phyloP scores from a whole-genome alignment of 495 filamentous ascomycete genomes.

The Aspergillus biplanus region DNA sequence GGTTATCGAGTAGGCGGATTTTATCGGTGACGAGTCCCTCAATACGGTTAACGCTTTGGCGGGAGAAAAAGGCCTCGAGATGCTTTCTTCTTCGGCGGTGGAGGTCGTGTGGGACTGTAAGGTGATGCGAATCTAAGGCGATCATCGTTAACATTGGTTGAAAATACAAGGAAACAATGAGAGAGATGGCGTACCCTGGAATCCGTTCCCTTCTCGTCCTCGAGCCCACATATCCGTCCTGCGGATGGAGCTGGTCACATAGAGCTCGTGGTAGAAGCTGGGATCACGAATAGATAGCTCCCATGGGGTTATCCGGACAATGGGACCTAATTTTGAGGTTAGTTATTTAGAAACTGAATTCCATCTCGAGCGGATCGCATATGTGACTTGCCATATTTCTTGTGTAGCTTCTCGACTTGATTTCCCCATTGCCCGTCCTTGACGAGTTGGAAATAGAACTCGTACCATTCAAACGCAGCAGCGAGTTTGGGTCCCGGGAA shows the following conservation, averaged over 20 bases:
- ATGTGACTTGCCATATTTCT: neutral
- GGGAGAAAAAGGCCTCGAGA: slow-evolving; percentile 14
- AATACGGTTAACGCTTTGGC: neutral
- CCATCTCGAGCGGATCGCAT: neutral
- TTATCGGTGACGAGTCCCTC: neutral
- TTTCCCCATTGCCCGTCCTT: neutral
- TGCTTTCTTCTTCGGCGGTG: slow-evolving; percentile 8
- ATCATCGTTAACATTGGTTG: neutral
- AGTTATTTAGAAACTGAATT: neutral
- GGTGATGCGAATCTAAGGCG: neutral
- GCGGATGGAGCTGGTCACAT: neutral
- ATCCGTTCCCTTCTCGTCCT: slow-evolving; percentile 1
- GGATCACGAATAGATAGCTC: neutral
- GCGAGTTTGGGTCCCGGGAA: slow-evolving; percentile 2
- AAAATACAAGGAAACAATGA: neutral
- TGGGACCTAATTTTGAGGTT: neutral
- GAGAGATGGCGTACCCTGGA: neutral
- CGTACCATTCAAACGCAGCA: neutral
- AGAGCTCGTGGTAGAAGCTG: neutral
- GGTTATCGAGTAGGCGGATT: neutral
- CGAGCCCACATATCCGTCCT: slow-evolving; percentile 4
- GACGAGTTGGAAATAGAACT: slow-evolving; percentile 3
- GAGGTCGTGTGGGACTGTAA: slow-evolving; percentile 5
- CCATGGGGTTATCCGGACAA: neutral
- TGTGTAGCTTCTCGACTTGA: neutral